Evolutionary conservation across 129 eudicot species (phyloP).

Genomic region (Tagetes patula): DNA sequence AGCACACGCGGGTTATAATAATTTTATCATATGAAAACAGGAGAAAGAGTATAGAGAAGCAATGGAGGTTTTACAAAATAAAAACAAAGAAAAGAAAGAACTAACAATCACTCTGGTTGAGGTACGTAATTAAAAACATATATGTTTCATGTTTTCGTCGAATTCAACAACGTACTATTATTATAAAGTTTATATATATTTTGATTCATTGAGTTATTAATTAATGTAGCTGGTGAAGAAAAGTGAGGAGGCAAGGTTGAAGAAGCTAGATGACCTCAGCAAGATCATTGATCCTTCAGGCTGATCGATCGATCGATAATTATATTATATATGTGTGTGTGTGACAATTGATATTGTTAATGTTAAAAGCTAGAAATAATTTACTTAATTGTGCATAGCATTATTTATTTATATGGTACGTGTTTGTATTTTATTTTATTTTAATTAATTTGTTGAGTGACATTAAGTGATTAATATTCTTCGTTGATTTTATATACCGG

Average conservation of each 20-base stretch:
- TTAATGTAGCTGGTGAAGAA: constrained; percentile 53
- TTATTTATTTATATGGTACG: neutral
- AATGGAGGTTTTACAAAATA: constrained; percentile 51
- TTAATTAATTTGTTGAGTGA: neutral
- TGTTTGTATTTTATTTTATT: neutral
- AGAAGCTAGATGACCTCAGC: constrained; percentile 66
- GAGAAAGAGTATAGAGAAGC: constrained; percentile 72
- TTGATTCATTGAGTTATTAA: neutral
- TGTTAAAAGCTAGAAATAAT: neutral
- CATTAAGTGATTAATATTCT: neutral
- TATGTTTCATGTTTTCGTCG: neutral
- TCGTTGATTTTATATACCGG: neutral
- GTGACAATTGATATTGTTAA: neutral
- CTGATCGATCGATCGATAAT: neutral
- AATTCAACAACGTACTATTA: neutral
- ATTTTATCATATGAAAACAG: constrained; percentile 30
- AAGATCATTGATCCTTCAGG: constrained; percentile 41
- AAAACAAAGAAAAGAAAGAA: constrained; percentile 57
- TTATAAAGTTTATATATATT: neutral
- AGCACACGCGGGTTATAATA: neutral
- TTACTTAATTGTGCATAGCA: constrained; percentile 2
- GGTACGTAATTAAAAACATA: constrained; percentile 33
- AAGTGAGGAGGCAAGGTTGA: constrained; percentile 68
- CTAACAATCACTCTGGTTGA: constrained; percentile 50
- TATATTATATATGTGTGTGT: neutral